These are phyloP conservation scores for Lathyrus oleraceus DNA, from an alignment of 306 rosid genomes.

Conservation along the genomic window DNA sequence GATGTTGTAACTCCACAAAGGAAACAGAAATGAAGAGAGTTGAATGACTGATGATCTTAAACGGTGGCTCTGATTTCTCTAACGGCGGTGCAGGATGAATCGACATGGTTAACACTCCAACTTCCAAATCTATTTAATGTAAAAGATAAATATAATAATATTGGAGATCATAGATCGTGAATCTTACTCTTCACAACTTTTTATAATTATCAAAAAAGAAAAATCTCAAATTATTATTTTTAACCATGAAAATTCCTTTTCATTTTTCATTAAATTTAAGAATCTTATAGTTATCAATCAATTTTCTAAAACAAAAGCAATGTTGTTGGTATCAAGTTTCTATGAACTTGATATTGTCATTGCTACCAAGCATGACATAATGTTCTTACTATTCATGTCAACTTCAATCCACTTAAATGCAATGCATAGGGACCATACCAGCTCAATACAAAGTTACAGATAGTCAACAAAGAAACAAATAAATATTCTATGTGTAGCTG, in stretches of 20 bases:
- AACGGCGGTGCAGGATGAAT: no score
- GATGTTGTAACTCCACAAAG: no score
- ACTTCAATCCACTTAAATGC: constrained; percentile 35
- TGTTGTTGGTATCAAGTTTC: background rate
- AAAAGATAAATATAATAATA: no score
- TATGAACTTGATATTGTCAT: background rate
- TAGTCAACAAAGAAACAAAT: constrained; percentile 8
- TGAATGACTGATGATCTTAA: no score
- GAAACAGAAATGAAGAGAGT: no score
- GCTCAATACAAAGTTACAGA: background rate
- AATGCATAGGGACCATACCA: constrained; percentile 4
- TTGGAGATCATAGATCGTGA: no score
- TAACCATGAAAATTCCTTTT: background rate
- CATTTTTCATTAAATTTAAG: background rate
- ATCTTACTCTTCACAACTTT: no score
- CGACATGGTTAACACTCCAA: no score
- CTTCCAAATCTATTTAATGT: no score
- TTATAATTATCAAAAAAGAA: no score
- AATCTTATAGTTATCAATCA: background rate
- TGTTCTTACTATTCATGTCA: background rate
- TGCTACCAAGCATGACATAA: background rate
- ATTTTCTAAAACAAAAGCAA: background rate
- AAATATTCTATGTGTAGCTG: constrained; percentile 24
- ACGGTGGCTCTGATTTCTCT: no score
- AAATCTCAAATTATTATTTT: no score